A percentile compares a stretch with the other conserved stretches of the same genome.
Evolutionary conservation across 192 early-diverging fungal genomes (phyloP).

Genomic region (Phycomyces blakesleeanus): DNA sequence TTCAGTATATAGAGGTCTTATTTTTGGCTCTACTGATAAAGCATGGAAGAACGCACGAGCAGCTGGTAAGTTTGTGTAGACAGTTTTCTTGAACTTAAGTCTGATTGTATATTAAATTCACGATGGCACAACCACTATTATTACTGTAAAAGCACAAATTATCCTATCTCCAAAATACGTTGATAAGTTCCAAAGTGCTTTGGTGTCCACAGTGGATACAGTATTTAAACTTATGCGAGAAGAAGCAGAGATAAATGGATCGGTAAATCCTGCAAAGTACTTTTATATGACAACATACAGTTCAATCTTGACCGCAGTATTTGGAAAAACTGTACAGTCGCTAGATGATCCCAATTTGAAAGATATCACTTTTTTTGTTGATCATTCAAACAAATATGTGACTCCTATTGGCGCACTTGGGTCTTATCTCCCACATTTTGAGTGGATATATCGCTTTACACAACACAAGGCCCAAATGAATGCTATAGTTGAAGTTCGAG

Average conservation of each 20-base stretch:
- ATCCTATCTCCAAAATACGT: background rate
- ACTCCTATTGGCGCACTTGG: too few species aligned
- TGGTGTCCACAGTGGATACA: slow-evolving; percentile 3
- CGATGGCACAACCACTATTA: too few species aligned
- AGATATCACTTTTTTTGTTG: too few species aligned
- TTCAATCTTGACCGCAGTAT: too few species aligned
- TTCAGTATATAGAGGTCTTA: slow-evolving; percentile 3
- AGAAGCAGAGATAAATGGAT: background rate
- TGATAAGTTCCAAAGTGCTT: background rate
- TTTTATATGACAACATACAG: background rate
- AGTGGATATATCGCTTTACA: too few species aligned
- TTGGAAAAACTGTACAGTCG: too few species aligned
- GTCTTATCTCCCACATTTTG: too few species aligned
- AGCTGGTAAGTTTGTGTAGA: slow-evolving; percentile 13
- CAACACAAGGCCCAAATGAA: too few species aligned
- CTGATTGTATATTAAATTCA: too few species aligned
- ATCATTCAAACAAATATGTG: too few species aligned
- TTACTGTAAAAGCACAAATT: background rate
- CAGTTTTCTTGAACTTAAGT: too few species aligned
- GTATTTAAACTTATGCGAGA: slow-evolving; percentile 5
- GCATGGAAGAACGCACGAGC: slow-evolving; percentile 10
- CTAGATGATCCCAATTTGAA: too few species aligned
- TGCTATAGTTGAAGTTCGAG: background rate
- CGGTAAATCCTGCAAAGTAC: background rate
- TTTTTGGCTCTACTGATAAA: background rate